A percentile compares a stretch with the other conserved stretches of the same genome.
Evolutionary conservation across 129 eudicot genomes (phyloP).

Genomic region (Flaveria ramosissima): DNA sequence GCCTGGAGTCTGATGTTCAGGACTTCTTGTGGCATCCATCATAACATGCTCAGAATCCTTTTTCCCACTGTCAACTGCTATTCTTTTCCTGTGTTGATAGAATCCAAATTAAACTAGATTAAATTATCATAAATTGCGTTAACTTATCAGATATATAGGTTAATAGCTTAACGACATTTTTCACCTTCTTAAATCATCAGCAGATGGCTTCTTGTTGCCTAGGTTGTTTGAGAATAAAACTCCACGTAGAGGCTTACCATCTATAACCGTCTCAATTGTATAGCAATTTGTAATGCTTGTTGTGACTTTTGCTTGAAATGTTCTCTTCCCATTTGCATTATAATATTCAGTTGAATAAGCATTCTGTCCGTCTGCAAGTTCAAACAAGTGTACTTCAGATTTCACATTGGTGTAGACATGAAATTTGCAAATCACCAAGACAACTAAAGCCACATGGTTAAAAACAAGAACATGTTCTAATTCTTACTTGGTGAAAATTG

Average conservation of each 20-base stretch:
- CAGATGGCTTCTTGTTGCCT: constrained; percentile 34
- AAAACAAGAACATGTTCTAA: constrained; percentile 9
- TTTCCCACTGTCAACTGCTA: constrained; percentile 37
- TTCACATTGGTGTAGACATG: constrained; percentile 1
- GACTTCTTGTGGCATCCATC: constrained; percentile 39
- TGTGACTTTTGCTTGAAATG: constrained; percentile 84
- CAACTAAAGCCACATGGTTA: constrained; percentile 16
- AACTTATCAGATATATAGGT: not conserved
- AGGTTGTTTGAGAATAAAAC: constrained; percentile 64
- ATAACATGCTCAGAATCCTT: constrained; percentile 27
- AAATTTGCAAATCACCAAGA: constrained; percentile 14
- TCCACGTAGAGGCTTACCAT: constrained; percentile 95
- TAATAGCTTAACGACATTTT: not conserved
- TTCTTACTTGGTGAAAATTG: constrained; percentile 52
- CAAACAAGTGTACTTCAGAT: constrained; percentile 14
- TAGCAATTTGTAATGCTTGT: constrained; percentile 63
- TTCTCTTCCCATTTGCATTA: constrained; percentile 68
- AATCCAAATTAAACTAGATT: constrained; percentile 12
- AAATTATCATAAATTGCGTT: not conserved
- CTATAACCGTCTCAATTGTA: constrained; percentile 85
- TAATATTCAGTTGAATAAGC: constrained; percentile 57
- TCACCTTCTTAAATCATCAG: constrained; percentile 57
- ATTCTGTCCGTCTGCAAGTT: constrained; percentile 53
- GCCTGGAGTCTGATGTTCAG: constrained; percentile 52
- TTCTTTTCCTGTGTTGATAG: constrained; percentile 49